Percentiles rank a stretch among this genome's conserved stretches.
Evolutionary conservation across 2,329 filamentous ascomycete species (phyloP).

Genomic region (Neopestalotiopsis clavispora): DNA sequence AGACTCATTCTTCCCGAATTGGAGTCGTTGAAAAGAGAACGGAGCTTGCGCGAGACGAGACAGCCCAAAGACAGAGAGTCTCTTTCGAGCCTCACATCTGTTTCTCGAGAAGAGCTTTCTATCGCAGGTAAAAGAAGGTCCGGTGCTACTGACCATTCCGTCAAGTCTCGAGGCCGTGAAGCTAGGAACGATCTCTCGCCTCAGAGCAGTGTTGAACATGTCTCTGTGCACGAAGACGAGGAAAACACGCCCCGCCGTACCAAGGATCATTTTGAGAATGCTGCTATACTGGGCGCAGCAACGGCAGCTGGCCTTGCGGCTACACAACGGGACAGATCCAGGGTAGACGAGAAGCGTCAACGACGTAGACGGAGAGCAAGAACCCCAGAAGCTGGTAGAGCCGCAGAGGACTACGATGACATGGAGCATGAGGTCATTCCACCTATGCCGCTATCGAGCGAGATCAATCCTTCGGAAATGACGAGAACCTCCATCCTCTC

Average conservation of each 20-base stretch:
- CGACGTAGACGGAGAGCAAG: constrained; percentile 59
- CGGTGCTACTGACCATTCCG: constrained; percentile 58
- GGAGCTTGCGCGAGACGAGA: constrained; percentile 74
- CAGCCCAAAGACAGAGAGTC: constrained; percentile 59
- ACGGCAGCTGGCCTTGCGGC: constrained; percentile 43
- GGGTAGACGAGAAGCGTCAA: constrained; percentile 53
- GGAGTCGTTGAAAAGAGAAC: constrained; percentile 87
- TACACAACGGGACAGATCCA: constrained; percentile 45
- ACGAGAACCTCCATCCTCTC: constrained; percentile 88
- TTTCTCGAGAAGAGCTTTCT: constrained; percentile 60
- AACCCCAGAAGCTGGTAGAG: constrained; percentile 50
- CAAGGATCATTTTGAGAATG: constrained; percentile 41
- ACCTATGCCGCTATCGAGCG: constrained; percentile 88
- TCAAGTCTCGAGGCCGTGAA: constrained; percentile 55
- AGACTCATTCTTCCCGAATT: constrained; percentile 90
- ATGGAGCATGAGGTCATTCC: constrained; percentile 64
- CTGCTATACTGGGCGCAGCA: constrained; percentile 50
- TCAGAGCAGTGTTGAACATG: constrained; percentile 51
- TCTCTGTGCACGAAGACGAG: constrained; percentile 50
- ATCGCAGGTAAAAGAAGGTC: constrained; percentile 54
- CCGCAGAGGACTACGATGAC: constrained; percentile 57
- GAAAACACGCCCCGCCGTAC: constrained; percentile 52
- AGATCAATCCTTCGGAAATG: constrained; percentile 83
- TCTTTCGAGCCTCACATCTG: constrained; percentile 59
- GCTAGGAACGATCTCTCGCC: constrained; percentile 60